phyloP scores from a whole-genome alignment of 805 yeast species.

The Schwanniomyces occidentalis region DNA sequence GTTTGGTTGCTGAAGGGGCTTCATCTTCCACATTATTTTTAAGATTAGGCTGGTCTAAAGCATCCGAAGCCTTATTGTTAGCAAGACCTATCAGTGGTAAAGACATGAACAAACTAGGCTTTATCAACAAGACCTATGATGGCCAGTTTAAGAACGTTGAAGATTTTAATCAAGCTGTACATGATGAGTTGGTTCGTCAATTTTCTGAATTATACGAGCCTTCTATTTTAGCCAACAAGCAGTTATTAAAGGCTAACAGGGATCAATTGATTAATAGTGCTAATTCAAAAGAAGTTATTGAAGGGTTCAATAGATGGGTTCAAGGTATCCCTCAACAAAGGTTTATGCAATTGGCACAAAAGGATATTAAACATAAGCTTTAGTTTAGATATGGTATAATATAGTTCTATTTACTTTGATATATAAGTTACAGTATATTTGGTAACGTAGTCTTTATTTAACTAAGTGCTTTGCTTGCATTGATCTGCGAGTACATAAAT shows the following conservation, averaged over 20 bases:
- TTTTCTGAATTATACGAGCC: conserved; percentile 46
- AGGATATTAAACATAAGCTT: conserved; percentile 62
- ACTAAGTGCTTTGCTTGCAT: too few species aligned
- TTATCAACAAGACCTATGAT: conserved; percentile 58
- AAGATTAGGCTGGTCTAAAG: conserved; percentile 70
- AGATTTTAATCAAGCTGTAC: conserved; percentile 44
- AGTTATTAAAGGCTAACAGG: conserved; percentile 40
- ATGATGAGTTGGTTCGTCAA: conserved; percentile 30
- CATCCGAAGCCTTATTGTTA: conserved; percentile 71
- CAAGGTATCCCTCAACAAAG: conserved; percentile 71
- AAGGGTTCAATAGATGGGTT: conserved; percentile 71
- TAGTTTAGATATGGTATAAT: too few species aligned
- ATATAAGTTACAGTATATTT: too few species aligned
- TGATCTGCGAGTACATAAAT: too few species aligned
- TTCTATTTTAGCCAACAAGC: conserved; percentile 42
- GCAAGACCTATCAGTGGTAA: conserved; percentile 63
- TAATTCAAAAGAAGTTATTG: conserved; percentile 64
- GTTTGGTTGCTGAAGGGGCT: conserved; percentile 82
- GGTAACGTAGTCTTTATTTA: too few species aligned
- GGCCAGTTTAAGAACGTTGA: conserved; percentile 32
- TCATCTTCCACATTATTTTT: conserved; percentile 65
- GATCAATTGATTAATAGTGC: conserved; percentile 44
- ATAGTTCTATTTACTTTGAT: too few species aligned
- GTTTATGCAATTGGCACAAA: conserved; percentile 54
- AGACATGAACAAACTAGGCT: conserved; percentile 58